Evolutionary conservation across 2,329 filamentous ascomycete species (phyloP).

Genomic region (Dactylellina drechsleri): DNA sequence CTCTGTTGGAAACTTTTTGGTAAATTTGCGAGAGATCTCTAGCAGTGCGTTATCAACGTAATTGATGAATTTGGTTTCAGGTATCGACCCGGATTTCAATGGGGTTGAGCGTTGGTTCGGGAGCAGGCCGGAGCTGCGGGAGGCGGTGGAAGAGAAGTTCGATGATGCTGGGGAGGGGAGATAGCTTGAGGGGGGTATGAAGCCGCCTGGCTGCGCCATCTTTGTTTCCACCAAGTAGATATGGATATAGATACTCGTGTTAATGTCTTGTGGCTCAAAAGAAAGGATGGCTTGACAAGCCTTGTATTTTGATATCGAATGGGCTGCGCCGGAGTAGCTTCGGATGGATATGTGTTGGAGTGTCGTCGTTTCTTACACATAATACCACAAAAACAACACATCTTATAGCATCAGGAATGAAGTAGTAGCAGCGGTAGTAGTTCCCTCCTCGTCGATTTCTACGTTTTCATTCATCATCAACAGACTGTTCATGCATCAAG

Average conservation of each 20-base stretch:
- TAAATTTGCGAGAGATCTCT: constrained; percentile 53
- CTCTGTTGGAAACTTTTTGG: constrained; percentile 48
- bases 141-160: constrained; percentile 44
- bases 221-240: background rate
- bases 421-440: background rate
- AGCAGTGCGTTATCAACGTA: constrained; percentile 47
- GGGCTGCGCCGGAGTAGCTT: too few species aligned
- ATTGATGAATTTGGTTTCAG: constrained; percentile 48
- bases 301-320: too few species aligned
- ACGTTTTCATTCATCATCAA: too few species aligned
- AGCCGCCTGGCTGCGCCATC: constrained; percentile 46
- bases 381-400: constrained; percentile 49
- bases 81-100: constrained; percentile 42
- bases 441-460: too few species aligned
- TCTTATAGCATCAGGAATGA: background rate
- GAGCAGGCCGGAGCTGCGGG: constrained; percentile 37
- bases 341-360: constrained; percentile 21
- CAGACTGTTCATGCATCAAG: too few species aligned
- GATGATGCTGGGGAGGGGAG: constrained; percentile 45
- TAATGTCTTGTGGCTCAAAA: too few species aligned
- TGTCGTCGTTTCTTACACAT: constrained; percentile 17
- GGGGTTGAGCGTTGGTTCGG: constrained; percentile 45
- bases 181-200: constrained; percentile 41
- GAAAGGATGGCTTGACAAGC: too few species aligned
- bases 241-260: background rate